phyloP scores from a whole-genome alignment of 805 yeast species.

The Deakozyma indianensis region DNA sequence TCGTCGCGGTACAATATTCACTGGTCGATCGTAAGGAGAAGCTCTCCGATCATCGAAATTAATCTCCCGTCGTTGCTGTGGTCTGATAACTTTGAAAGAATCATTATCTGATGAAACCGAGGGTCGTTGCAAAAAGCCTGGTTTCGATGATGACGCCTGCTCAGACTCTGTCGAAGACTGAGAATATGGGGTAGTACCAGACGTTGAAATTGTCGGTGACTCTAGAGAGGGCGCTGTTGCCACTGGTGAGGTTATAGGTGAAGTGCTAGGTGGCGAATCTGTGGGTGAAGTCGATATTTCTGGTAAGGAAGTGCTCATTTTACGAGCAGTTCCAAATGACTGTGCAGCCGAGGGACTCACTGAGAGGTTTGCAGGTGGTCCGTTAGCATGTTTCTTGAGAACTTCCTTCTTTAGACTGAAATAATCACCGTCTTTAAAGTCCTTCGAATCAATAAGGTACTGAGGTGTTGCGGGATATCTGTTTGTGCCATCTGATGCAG shows the following conservation, averaged over 20 bases:
- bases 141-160: constrained; percentile 2
- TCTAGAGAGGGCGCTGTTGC: neutral
- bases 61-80: constrained; percentile 47
- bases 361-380: neutral
- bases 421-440: constrained; percentile 8
- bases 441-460: constrained; percentile 37
- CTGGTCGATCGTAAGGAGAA: constrained; percentile 42
- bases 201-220: neutral
- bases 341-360: neutral
- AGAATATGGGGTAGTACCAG: neutral
- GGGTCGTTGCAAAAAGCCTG: too few species aligned
- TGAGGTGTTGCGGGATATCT: constrained; percentile 56
- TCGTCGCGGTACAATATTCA: constrained; percentile 47
- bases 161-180: neutral
- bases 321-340: neutral
- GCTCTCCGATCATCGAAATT: constrained; percentile 69
- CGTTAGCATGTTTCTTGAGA: neutral
- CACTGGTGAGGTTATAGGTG: neutral
- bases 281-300: neutral
- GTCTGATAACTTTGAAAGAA: constrained; percentile 53
- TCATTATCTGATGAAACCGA: constrained; percentile 15
- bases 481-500: neutral
- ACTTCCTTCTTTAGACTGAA: constrained; percentile 6
- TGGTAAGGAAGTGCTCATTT: neutral
- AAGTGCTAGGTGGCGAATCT: neutral